These are phyloP conservation scores for Plectosphaerella plurivora DNA, from an alignment of 2,329 filamentous ascomycete species.

Conservation along the genomic window DNA sequence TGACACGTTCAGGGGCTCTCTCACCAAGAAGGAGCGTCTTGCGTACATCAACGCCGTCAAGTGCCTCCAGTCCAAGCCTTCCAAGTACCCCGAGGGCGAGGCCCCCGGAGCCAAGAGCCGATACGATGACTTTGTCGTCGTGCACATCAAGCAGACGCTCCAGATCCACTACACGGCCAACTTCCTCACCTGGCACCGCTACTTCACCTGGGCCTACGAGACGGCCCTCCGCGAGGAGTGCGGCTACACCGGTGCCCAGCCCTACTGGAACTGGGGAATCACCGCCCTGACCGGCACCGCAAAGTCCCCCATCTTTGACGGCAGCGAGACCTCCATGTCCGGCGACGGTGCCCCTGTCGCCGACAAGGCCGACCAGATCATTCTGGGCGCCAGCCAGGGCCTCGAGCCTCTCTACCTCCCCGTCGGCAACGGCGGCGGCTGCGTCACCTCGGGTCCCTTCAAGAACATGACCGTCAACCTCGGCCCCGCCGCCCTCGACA, in stretches of 20 bases:
- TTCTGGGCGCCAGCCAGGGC: constrained; percentile 18
- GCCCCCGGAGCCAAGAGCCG: constrained; percentile 37
- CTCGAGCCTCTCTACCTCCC: constrained; percentile 27
- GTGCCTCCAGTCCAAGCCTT: constrained; percentile 34
- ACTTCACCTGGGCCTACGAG: constrained; percentile 23
- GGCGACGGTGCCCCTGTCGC: constrained; percentile 35
- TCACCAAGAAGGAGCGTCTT: constrained; percentile 24
- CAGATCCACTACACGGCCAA: constrained; percentile 35
- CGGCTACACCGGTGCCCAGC: constrained; percentile 33
- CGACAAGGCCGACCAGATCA: constrained; percentile 10
- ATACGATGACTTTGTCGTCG: constrained; percentile 46
- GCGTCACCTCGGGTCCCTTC: constrained; percentile 47
- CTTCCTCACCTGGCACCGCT: constrained; percentile 24
- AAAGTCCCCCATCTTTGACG: constrained; percentile 43
- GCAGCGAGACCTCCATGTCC: constrained; percentile 37
- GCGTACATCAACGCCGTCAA: constrained; percentile 39
- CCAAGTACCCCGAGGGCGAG: constrained; percentile 23
- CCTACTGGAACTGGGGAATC: constrained; percentile 40
- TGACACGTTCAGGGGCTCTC: constrained; percentile 16
- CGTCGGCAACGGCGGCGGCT: constrained; percentile 50
- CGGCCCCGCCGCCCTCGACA: constrained; percentile 27
- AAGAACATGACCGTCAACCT: constrained; percentile 33
- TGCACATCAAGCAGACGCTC: constrained; percentile 42
- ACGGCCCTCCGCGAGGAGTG: constrained; percentile 21
- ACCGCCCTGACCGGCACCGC: constrained; percentile 23